Evolutionary conservation across 192 early-diverging fungal genomes (phyloP).

Genomic region (Coemansia sp.): DNA sequence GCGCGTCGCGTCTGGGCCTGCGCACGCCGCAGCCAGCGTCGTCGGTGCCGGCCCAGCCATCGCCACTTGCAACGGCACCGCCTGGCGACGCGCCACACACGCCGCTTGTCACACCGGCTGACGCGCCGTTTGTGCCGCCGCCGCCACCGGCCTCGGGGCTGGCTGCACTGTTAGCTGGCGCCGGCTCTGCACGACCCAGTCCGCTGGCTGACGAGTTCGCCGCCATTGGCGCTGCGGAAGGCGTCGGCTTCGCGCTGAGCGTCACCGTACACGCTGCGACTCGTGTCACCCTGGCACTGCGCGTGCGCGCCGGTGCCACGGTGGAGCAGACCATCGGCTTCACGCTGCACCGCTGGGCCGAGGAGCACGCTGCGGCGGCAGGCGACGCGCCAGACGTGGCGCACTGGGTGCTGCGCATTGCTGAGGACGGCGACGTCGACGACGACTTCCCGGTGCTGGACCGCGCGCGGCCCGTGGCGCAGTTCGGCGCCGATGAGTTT

Average conservation of each 20-base stretch:
- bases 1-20: conserved; percentile 3
- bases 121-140: conserved; percentile 32
- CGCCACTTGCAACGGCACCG: conserved; percentile 7
- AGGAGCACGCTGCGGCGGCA: conserved; percentile 68
- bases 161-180: conserved; percentile 60
- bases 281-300: conserved; percentile 24
- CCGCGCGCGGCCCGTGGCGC: conserved; percentile 77
- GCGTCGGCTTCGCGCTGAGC: conserved; percentile 51
- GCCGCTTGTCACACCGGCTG: background rate
- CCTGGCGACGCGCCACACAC: too few species aligned
- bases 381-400: conserved; percentile 63
- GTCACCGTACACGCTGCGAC: conserved; percentile 16
- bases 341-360: conserved; percentile 82
- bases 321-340: conserved; percentile 96
- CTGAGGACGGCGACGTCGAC: conserved; percentile 93
- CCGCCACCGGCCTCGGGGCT: conserved; percentile 56
- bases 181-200: conserved; percentile 59
- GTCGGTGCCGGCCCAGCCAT: conserved; percentile 8
- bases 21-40: conserved; percentile 17
- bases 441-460: conserved; percentile 97
- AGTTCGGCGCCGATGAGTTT: conserved; percentile 88
- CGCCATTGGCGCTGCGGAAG: conserved; percentile 57
- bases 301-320: conserved; percentile 72
- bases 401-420: conserved; percentile 88
- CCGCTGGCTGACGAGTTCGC: conserved; percentile 69